These are phyloP conservation scores for Cutaneotrichosporon sp. DNA, from an alignment of 1,284 basidiomycete genomes.

Conservation along the genomic window DNA sequence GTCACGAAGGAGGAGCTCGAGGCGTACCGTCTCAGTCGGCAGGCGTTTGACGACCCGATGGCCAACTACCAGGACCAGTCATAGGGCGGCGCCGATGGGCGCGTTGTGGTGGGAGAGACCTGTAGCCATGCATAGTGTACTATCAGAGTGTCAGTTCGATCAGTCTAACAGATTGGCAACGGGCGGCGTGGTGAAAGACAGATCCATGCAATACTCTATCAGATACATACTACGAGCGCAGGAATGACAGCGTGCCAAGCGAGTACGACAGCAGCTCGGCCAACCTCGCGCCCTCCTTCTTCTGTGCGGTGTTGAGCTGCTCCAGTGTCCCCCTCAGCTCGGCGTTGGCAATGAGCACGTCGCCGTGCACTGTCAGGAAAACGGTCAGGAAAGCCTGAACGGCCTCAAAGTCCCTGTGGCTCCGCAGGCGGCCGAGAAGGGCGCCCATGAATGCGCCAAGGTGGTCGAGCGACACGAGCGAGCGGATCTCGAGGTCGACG, in stretches of 20 bases:
- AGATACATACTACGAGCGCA: conserved; percentile 25
- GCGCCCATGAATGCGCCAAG: conserved; percentile 72
- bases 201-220: conserved; percentile 1
- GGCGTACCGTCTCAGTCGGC: conserved; percentile 51
- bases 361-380: conserved; percentile 80
- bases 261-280: conserved; percentile 51
- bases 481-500: conserved; percentile 85
- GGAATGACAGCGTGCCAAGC: conserved; percentile 52
- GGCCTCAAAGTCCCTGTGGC: conserved; percentile 89
- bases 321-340: conserved; percentile 64
- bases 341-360: conserved; percentile 66
- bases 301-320: conserved; percentile 63
- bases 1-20: conserved; percentile 89
- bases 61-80: conserved; percentile 49
- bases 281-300: conserved; percentile 69
- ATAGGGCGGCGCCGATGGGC: neutral
- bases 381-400: conserved; percentile 85
- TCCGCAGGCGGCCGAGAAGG: conserved; percentile 68
- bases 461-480: conserved; percentile 63
- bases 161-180: no score
- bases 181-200: neutral
- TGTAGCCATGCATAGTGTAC: conserved; percentile 16
- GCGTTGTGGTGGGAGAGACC: neutral
- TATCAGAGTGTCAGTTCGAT: neutral
- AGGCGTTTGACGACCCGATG: conserved; percentile 54